These are phyloP conservation scores for Trypanosoma platydactyli DNA, from an alignment of 208 protist species.

Conservation along the genomic window DNA sequence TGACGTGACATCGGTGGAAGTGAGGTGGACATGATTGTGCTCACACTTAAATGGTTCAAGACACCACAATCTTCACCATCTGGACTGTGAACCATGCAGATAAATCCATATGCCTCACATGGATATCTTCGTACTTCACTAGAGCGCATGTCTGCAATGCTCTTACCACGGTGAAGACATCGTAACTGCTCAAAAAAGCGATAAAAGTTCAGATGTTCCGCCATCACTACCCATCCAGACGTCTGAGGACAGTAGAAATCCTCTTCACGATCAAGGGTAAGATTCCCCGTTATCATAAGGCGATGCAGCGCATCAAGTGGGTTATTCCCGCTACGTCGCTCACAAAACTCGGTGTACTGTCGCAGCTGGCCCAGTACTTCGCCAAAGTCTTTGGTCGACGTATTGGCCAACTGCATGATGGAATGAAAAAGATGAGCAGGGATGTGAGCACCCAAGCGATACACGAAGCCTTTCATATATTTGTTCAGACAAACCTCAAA, in stretches of 20 bases:
- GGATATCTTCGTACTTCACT: slow-evolving; percentile 98
- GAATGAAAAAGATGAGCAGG: slow-evolving; percentile 52
- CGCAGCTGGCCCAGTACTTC: slow-evolving; percentile 53
- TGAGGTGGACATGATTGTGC: slow-evolving; percentile 72
- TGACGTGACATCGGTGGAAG: slow-evolving; percentile 22
- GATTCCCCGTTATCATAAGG: slow-evolving; percentile 84
- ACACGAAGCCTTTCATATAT: slow-evolving; percentile 49
- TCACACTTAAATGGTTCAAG: slow-evolving; percentile 97
- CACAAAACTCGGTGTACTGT: slow-evolving; percentile 57
- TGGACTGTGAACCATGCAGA: slow-evolving; percentile 99
- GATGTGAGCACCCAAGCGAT: slow-evolving; percentile 58
- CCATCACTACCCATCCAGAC: slow-evolving; percentile 96
- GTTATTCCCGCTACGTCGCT: slow-evolving; percentile 40
- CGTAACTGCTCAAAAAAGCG: slow-evolving; percentile 99
- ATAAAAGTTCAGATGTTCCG: slow-evolving; percentile 99
- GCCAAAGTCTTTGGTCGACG: slow-evolving; percentile 28
- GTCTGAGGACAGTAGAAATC: slow-evolving; percentile 91
- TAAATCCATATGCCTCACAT: slow-evolving; percentile 99
- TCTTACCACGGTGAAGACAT: slow-evolving; percentile 97
- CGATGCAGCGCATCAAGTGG: slow-evolving; percentile 56
- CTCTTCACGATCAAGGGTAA: slow-evolving; percentile 72
- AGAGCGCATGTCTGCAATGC: slow-evolving; percentile 98
- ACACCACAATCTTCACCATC: slow-evolving; percentile 99
- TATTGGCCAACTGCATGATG: slow-evolving; percentile 34
- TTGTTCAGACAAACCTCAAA: slow-evolving; percentile 90